Conservation (phyloP, 169 alveolate species). For the Cryptosporidium canis region DNA sequence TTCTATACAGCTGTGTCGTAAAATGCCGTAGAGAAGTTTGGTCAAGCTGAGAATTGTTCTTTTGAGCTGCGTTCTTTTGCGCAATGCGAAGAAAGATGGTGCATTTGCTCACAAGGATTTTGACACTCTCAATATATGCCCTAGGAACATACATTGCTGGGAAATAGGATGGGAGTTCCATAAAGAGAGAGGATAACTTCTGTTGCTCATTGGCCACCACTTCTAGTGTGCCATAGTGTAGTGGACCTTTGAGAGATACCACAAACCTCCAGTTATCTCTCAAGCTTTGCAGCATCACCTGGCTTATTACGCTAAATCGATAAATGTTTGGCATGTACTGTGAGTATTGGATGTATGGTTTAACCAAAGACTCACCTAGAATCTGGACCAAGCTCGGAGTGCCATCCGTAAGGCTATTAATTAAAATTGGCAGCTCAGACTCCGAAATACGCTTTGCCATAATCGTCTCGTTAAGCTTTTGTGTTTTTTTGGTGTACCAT, state of each 20-base stretch:
- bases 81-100: conserved; percentile 22
- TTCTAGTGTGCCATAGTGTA: conserved; percentile 22
- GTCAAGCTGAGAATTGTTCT: neutral
- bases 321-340: conserved; percentile 27
- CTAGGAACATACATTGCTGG: conserved; percentile 62
- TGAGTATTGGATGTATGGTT: conserved; percentile 19
- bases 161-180: conserved; percentile 58
- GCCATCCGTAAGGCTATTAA: neutral
- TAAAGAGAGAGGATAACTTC: conserved; percentile 44
- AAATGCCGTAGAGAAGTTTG: conserved; percentile 7
- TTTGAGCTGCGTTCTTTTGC: neutral
- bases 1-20: conserved; percentile 25
- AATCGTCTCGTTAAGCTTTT: conserved; percentile 18
- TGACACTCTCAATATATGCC: conserved; percentile 24
- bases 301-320: conserved; percentile 30
- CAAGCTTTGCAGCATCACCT: conserved; percentile 13
- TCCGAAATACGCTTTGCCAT: conserved; percentile 3
- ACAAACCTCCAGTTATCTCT: conserved; percentile 13
- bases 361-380: conserved; percentile 1
- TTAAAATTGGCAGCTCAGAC: conserved; percentile 28
- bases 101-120: conserved; percentile 3
- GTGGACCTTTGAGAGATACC: conserved; percentile 17
- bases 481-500: conserved; percentile 58
- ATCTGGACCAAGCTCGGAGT: conserved; percentile 30
- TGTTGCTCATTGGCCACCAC: conserved; percentile 29